Evolutionary conservation across 2,329 filamentous ascomycete species (phyloP), one percentile per base, ranked within the genome.

Genomic region (Fusarium acutatum): DNA sequence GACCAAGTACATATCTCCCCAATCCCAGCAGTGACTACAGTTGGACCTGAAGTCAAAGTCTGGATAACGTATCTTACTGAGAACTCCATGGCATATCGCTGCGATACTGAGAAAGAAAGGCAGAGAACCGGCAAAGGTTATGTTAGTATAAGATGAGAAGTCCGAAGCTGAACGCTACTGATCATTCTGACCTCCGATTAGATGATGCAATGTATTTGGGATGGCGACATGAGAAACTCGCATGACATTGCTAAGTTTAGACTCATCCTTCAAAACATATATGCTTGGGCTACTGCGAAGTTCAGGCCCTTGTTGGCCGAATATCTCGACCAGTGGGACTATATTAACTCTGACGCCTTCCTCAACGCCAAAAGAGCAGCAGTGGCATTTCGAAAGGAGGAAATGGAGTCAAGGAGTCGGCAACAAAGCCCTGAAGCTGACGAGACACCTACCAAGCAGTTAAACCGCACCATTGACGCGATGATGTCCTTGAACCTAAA

Each of bases 31-130:
- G 40, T 76, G 3, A 76, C 75, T 10, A 71, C 74, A 6, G 30
- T 75, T n/a, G 75, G 75, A 11, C 43, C 72, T 0, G 30, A 53
- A 3, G 69, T 76, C 28, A 76, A 60, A 30, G 57, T 75, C 17
- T 77, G 75, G 75, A 65, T 76, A 32, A 60, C 60, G 20, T 70
- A 75, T 47, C 64, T 30, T 14, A 44, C 24, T 2, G 43, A 44
- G 17, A 44, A 20, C 0, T 7, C 24, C 5, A 24, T 44, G 4
- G 17, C 17, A 44, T 44, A 6, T 20, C 43, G 43, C 12, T 44
- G 5, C 17, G 2, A 44, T 3, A 20, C 12, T 0, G 5, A 3
- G 12, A 20, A 44, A 9, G 24, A 26, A 13, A 44, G 26, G 43
- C 43, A 44, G 17, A 26, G 3, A 26, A 26, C 43, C 5, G 7